These are phyloP conservation scores for Drechslerella stenobrocha DNA, from an alignment of 2,329 filamentous ascomycete species.

Conservation along the genomic window DNA sequence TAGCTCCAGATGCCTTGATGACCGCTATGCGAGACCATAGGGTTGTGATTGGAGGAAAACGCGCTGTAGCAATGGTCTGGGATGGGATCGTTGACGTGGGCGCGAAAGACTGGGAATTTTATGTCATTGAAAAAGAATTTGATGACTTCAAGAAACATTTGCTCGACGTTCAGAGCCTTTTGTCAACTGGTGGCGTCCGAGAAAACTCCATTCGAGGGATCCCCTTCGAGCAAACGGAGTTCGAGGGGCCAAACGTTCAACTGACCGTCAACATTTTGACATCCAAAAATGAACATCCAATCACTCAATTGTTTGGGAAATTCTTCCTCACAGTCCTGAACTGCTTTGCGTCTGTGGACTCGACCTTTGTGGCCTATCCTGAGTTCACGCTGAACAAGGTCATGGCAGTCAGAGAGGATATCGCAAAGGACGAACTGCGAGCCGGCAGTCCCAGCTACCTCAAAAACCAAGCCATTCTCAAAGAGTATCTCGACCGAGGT, in stretches of 20 bases:
- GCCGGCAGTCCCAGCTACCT: background rate
- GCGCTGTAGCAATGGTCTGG: slow-evolving; percentile 20
- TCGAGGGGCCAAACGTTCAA: background rate
- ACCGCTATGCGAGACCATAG: slow-evolving; percentile 2
- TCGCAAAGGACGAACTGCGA: slow-evolving; percentile 5
- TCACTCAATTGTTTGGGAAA: slow-evolving; percentile 17
- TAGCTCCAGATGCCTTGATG: slow-evolving; percentile 10
- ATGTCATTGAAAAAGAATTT: background rate
- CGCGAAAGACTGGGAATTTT: slow-evolving; percentile 13
- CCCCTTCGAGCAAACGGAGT: slow-evolving; percentile 1
- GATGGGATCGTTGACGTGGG: slow-evolving; percentile 1
- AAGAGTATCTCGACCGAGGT: slow-evolving; percentile 1
- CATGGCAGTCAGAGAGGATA: slow-evolving; percentile 1
- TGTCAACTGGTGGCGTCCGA: background rate
- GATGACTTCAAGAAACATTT: background rate
- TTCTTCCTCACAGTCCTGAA: slow-evolving; percentile 14
- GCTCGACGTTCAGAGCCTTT: background rate
- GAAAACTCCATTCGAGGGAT: background rate
- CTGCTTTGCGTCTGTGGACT: slow-evolving; percentile 15
- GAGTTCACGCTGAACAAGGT: slow-evolving; percentile 19
- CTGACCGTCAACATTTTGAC: slow-evolving; percentile 3
- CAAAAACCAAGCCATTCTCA: background rate
- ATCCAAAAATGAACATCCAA: background rate
- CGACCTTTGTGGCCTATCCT: slow-evolving; percentile 22
- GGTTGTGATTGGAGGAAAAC: slow-evolving; percentile 11